phyloP scores from a whole-genome alignment of 257 asterid species.

The Plectranthus barbatus region DNA sequence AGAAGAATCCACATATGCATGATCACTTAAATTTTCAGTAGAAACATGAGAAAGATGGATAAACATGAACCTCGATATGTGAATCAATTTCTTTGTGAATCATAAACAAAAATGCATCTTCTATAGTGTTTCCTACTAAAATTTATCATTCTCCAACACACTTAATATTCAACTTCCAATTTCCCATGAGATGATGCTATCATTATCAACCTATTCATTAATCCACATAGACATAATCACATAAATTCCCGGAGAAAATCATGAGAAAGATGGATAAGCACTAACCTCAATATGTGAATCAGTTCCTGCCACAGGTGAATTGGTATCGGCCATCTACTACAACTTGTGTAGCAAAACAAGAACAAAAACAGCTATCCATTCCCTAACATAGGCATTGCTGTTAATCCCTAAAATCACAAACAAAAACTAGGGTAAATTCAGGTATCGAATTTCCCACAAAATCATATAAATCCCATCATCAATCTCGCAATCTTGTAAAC shows the following conservation, averaged over 20 bases:
- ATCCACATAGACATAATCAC: not conserved
- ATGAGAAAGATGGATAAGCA: not conserved
- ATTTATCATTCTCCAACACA: not conserved
- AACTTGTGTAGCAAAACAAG: not conserved
- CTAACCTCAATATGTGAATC: constrained; percentile 22
- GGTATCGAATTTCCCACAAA: constrained; percentile 1
- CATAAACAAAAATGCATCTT: not conserved
- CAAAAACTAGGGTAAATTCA: not conserved
- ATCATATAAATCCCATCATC: not conserved
- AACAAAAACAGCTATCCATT: constrained; percentile 26
- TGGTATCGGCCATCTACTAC: constrained; percentile 26
- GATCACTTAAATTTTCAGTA: too few species aligned
- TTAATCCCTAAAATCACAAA: constrained; percentile 13
- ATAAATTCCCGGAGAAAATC: not conserved
- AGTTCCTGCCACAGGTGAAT: constrained; percentile 15
- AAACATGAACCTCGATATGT: too few species aligned
- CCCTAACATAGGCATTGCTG: constrained; percentile 28
- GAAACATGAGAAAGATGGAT: too few species aligned
- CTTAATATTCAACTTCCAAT: not conserved
- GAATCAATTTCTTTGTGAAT: too few species aligned
- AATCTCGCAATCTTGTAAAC: not conserved
- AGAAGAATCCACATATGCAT: too few species aligned
- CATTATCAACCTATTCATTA: too few species aligned
- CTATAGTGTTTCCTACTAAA: not conserved
- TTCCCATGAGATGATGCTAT: not conserved